Percentiles rank a stretch among this genome's conserved stretches.
Evolutionary conservation across 1,284 basidiomycete genomes (phyloP).

Genomic region (Sporisorium exsertum): DNA sequence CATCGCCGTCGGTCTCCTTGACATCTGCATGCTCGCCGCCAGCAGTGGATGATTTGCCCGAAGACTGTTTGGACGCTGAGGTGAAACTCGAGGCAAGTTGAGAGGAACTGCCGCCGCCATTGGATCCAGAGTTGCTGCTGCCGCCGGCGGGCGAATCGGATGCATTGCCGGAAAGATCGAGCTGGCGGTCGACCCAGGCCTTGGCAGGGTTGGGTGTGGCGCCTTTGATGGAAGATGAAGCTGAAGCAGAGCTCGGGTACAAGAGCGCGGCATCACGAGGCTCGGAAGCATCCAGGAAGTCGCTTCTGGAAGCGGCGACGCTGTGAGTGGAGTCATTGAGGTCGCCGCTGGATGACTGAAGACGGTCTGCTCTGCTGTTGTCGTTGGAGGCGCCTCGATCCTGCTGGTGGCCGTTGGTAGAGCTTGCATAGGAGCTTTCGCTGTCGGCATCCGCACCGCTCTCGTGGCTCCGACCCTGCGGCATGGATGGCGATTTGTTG

Average conservation of each 20-base stretch:
- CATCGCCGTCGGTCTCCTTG: slow-evolving; percentile 22
- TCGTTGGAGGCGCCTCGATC: not conserved
- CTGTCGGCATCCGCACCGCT: slow-evolving; percentile 50
- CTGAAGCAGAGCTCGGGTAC: slow-evolving; percentile 10
- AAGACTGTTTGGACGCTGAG: slow-evolving; percentile 36
- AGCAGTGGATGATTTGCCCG: slow-evolving; percentile 33
- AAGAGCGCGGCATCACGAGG: slow-evolving; percentile 31
- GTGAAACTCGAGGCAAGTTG: slow-evolving; percentile 43
- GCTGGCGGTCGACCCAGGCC: slow-evolving; percentile 43
- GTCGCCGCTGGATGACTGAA: not conserved
- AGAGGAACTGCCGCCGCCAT: slow-evolving; percentile 32
- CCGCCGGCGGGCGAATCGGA: slow-evolving; percentile 42
- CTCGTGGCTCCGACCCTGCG: slow-evolving; percentile 39
- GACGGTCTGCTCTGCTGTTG: not conserved
- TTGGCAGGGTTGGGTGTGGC: slow-evolving; percentile 21
- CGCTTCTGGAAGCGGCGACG: slow-evolving; percentile 37
- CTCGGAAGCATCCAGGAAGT: slow-evolving; percentile 43
- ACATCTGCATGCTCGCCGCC: slow-evolving; percentile 25
- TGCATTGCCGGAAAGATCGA: slow-evolving; percentile 31
- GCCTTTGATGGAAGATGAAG: slow-evolving; percentile 1
- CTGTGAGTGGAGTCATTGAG: slow-evolving; percentile 10
- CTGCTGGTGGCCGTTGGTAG: slow-evolving; percentile 15
- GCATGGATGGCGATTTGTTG: slow-evolving; percentile 21
- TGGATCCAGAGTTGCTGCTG: slow-evolving; percentile 45
- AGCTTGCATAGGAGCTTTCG: slow-evolving; percentile 40